Percentiles rank a stretch among this genome's conserved stretches.
Conservation (phyloP, 805 yeast species). For the Saturnispora kantuleensis region DNA sequence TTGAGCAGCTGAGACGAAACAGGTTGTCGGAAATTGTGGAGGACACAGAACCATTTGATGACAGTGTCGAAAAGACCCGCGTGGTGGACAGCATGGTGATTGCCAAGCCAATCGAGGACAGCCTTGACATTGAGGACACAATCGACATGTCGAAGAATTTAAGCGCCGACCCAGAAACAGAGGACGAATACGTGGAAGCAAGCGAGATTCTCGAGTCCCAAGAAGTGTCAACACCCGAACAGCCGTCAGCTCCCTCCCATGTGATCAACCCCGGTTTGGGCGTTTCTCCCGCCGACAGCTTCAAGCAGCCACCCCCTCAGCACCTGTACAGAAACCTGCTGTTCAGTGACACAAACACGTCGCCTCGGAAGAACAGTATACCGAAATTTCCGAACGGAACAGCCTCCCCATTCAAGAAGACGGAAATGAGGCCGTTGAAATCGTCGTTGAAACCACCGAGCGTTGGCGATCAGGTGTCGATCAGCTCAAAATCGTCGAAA, state of each 20-base stretch:
- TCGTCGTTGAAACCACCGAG: conserved; percentile 3
- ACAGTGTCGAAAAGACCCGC: background rate
- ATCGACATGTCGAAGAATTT: background rate
- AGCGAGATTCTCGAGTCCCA: background rate
- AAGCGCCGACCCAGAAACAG: background rate
- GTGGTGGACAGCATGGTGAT: conserved; percentile 5
- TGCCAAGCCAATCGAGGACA: background rate
- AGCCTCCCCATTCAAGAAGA: background rate
- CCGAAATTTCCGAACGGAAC: conserved; percentile 3
- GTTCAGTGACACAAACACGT: background rate
- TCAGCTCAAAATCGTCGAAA: background rate
- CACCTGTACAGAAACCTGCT: conserved; percentile 12
- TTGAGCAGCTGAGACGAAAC: conserved; percentile 4
- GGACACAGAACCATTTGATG: conserved; percentile 13
- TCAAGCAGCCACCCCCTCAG: background rate
- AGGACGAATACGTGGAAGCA: background rate
- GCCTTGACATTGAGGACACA: background rate
- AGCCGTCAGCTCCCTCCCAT: background rate
- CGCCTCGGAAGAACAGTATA: conserved; percentile 8
- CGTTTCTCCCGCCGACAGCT: background rate
- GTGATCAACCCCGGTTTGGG: background rate
- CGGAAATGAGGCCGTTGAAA: conserved; percentile 1
- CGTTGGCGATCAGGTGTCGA: background rate
- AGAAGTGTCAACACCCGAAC: background rate
- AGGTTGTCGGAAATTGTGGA: conserved; percentile 13